phyloP scores from a whole-genome alignment of 768 basidiomycete species.

The Tricholoma bakamatsutake region DNA sequence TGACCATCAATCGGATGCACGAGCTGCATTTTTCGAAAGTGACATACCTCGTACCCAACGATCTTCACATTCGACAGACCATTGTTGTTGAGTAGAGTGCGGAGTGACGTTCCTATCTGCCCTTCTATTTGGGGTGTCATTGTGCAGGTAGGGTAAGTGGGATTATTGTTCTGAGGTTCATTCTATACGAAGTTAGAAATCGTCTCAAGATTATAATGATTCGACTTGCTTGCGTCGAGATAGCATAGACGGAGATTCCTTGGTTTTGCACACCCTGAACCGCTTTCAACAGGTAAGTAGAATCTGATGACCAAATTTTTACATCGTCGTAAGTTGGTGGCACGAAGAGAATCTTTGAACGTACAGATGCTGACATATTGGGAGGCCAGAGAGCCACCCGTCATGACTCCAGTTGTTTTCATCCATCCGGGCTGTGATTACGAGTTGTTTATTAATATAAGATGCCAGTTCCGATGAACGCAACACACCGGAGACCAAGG shows the following conservation, averaged over 20 bases:
- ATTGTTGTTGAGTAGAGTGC: conserved; percentile 56
- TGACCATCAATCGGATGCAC: conserved; percentile 25
- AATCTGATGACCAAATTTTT: conserved; percentile 36
- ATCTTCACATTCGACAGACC: conserved; percentile 55
- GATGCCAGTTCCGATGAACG: not conserved
- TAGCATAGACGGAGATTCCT: conserved; percentile 57
- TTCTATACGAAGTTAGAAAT: conserved; percentile 22
- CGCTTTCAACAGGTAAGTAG: conserved; percentile 66
- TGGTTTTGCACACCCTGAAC: conserved; percentile 62
- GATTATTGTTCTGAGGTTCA: conserved; percentile 51
- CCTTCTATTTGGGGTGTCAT: conserved; percentile 54
- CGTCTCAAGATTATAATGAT: not conserved
- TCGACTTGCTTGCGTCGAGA: conserved; percentile 41
- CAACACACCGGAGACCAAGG: conserved; percentile 71
- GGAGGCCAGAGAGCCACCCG: conserved; percentile 54
- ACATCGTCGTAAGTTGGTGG: not conserved
- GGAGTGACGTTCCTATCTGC: conserved; percentile 48
- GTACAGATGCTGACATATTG: conserved; percentile 43
- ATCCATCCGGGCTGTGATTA: conserved; percentile 67
- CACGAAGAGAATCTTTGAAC: conserved; percentile 14
- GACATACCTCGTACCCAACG: conserved; percentile 36
- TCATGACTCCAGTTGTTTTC: conserved; percentile 63
- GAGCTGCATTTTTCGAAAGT: not conserved
- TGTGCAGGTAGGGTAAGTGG: conserved; percentile 62
- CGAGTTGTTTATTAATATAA: not conserved